Conservation (phyloP, 371 early-diverging fungal species). For the Apophysomyces sp. region DNA sequence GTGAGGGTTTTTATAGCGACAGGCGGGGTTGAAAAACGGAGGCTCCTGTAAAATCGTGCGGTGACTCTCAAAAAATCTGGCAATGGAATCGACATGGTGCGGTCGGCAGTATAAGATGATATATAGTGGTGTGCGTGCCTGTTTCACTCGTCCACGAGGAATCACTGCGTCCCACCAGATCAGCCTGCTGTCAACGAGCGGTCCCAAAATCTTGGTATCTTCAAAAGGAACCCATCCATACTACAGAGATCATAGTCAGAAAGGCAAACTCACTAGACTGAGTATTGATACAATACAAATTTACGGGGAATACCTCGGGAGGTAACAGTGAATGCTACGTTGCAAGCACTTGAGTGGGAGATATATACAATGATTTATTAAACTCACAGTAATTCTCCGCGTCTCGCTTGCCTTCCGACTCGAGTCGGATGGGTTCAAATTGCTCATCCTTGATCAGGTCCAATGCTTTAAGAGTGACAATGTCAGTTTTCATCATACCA, state of each 20-base stretch:
- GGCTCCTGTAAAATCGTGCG: conserved; percentile 24
- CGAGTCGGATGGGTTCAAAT: conserved; percentile 30
- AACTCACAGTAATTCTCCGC: conserved; percentile 35
- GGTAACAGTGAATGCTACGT: conserved; percentile 31
- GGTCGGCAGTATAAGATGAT: conserved; percentile 43
- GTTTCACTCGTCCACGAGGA: conserved; percentile 36
- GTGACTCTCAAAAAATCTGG: conserved; percentile 15
- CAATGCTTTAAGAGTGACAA: conserved; percentile 28
- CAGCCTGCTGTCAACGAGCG: conserved; percentile 30
- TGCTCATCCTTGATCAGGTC: conserved; percentile 35
- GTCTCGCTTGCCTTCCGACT: conserved; percentile 34
- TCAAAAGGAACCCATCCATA: conserved; percentile 50
- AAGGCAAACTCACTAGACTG: not conserved
- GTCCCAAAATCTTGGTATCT: conserved; percentile 44
- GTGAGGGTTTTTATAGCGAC: conserved; percentile 35
- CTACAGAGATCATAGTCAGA: conserved; percentile 11
- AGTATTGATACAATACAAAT: conserved; percentile 21
- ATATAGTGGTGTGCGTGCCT: conserved; percentile 31
- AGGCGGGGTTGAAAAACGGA: conserved; percentile 37
- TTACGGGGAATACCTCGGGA: conserved; percentile 20
- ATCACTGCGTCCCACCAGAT: conserved; percentile 53
- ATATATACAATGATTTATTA: not conserved
- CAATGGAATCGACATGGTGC: conserved; percentile 7
- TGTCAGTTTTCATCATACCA: conserved; percentile 46
- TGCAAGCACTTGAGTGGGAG: not conserved